These are phyloP conservation scores for Blastobotrys illinoisensis DNA, from an alignment of 1,139 yeast genomes.

Conservation along the genomic window DNA sequence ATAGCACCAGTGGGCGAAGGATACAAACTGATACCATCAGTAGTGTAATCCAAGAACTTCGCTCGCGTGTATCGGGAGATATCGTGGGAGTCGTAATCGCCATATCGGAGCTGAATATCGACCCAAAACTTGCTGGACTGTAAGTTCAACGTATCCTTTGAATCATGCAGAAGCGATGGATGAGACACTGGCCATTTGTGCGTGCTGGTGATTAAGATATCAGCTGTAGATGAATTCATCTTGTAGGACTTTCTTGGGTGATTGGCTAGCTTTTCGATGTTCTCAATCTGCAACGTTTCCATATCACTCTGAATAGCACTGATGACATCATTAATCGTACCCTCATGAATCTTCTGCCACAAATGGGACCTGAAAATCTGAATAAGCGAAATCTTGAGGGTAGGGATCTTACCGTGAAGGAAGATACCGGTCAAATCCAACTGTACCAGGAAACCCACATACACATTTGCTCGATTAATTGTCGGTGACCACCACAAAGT, in stretches of 20 bases:
- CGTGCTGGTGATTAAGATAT: constrained; percentile 68
- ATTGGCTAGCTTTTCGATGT: constrained; percentile 84
- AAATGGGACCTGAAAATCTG: constrained; percentile 97
- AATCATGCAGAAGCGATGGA: constrained; percentile 66
- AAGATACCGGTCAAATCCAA: constrained; percentile 94
- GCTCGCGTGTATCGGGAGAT: constrained; percentile 92
- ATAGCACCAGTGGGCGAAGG: constrained; percentile 93
- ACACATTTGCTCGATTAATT: constrained; percentile 94
- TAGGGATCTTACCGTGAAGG: constrained; percentile 96
- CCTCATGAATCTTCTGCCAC: constrained; percentile 98
- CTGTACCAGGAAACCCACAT: constrained; percentile 95
- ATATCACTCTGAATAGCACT: constrained; percentile 87
- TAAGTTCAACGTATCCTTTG: constrained; percentile 35
- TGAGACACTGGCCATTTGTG: constrained; percentile 80
- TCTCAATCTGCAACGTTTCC: constrained; percentile 76
- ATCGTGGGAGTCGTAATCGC: constrained; percentile 97
- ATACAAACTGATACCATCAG: constrained; percentile 77
- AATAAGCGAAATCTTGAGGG: constrained; percentile 87
- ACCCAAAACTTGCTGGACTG: constrained; percentile 82
- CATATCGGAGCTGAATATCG: constrained; percentile 91
- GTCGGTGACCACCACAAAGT: constrained; percentile 99
- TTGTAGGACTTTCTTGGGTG: constrained; percentile 97
- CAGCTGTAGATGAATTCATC: constrained; percentile 96
- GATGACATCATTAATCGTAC: constrained; percentile 86
- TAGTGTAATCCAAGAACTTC: constrained; percentile 86